Evolutionary conservation across 768 basidiomycete genomes (phyloP).

Genomic region (Boletus patriciae): DNA sequence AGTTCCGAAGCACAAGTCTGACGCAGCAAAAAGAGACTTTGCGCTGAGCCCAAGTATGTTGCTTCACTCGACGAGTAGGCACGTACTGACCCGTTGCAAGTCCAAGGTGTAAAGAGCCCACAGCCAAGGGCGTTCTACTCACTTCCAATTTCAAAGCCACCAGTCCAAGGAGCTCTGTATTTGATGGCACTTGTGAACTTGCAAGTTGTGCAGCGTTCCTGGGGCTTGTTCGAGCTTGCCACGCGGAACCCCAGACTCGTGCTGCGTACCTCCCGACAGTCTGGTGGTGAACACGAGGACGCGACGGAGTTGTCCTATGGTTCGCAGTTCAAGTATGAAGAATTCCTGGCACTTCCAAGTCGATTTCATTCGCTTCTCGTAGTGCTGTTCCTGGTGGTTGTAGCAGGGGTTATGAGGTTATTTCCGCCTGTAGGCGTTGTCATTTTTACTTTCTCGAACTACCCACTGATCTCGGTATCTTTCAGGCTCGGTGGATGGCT

Average conservation of each 20-base stretch:
- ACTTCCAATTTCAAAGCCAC: conserved; percentile 35
- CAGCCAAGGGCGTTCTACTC: conserved; percentile 34
- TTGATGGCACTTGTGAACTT: conserved; percentile 47
- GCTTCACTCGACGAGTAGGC: not conserved
- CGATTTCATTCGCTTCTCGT: conserved; percentile 41
- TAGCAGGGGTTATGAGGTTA: conserved; percentile 29
- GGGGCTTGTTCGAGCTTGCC: conserved; percentile 47
- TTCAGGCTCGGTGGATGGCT: conserved; percentile 52
- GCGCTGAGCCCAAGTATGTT: conserved; percentile 45
- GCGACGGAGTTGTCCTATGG: conserved; percentile 51
- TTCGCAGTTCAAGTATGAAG: conserved; percentile 71
- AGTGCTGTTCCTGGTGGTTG: conserved; percentile 33
- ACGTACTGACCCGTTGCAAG: conserved; percentile 21
- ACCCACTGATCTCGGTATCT: not conserved
- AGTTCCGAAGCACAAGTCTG: conserved; percentile 31
- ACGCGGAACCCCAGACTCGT: conserved; percentile 18
- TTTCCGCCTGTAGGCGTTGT: conserved; percentile 38
- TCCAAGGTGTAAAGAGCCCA: conserved; percentile 33
- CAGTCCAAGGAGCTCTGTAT: conserved; percentile 42
- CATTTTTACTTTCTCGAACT: not conserved
- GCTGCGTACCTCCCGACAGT: conserved; percentile 13
- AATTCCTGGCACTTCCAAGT: conserved; percentile 52
- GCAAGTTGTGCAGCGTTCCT: conserved; percentile 55
- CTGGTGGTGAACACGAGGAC: conserved; percentile 17
- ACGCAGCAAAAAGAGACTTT: conserved; percentile 37